Percentiles rank a stretch among this genome's conserved stretches.
Conservation (phyloP, 805 yeast genomes). For the Clavispora santaluciae region DNA sequence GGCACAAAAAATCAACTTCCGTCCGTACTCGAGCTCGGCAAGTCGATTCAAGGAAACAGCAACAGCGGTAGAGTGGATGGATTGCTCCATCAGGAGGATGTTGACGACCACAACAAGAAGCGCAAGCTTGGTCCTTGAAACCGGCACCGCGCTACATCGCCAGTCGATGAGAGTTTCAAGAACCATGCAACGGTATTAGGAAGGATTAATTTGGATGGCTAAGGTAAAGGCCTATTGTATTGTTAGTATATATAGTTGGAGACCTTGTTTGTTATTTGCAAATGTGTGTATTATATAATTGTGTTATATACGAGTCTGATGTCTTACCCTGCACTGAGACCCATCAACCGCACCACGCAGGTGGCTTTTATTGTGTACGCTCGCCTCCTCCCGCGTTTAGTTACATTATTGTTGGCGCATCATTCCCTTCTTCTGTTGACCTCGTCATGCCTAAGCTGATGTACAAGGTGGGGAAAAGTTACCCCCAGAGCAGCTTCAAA, state of each 20-base stretch:
- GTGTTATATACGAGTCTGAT: neutral
- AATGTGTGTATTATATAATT: neutral
- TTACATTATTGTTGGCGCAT: too few species aligned
- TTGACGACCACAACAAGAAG: constrained; percentile 9
- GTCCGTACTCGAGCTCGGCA: constrained; percentile 34
- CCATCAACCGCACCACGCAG: too few species aligned
- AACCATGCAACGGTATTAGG: too few species aligned
- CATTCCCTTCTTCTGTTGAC: neutral
- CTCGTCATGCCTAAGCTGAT: neutral
- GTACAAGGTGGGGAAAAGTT: constrained; percentile 2
- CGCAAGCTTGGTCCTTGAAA: constrained; percentile 9
- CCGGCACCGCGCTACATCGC: neutral
- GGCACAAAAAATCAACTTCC: constrained; percentile 23
- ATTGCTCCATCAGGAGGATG: constrained; percentile 2
- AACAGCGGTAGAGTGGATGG: constrained; percentile 6
- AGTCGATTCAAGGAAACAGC: constrained; percentile 20
- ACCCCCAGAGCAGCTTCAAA: constrained; percentile 11
- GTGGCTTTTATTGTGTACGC: too few species aligned
- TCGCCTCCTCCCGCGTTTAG: too few species aligned
- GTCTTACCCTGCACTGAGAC: neutral
- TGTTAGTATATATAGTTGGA: neutral
- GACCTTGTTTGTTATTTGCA: neutral
- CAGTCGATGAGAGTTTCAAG: neutral
- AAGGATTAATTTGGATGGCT: too few species aligned
- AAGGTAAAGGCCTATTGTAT: too few species aligned